Evolutionary conservation across 2,329 filamentous ascomycete genomes (phyloP).

Genomic region (Xylaria polymorpha): DNA sequence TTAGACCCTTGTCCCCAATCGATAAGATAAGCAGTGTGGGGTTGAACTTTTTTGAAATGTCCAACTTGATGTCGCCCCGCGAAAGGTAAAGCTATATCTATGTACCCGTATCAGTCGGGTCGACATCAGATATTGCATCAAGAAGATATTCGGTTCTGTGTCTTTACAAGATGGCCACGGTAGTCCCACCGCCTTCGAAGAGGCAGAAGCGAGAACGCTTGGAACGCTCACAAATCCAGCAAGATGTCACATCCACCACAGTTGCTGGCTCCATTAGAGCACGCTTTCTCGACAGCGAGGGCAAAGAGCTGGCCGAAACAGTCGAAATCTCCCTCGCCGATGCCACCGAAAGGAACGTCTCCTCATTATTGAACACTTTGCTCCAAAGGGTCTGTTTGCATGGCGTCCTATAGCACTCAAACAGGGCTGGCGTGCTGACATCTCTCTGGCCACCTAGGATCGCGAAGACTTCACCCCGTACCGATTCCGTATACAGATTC

Average conservation of each 20-base stretch:
- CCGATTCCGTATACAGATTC: conserved; percentile 70
- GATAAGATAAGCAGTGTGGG: conserved; percentile 46
- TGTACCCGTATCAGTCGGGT: conserved; percentile 6
- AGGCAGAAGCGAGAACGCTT: conserved; percentile 81
- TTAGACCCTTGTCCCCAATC: conserved; percentile 24
- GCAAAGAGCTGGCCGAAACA: conserved; percentile 77
- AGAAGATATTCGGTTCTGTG: not conserved
- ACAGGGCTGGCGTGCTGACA: conserved; percentile 21
- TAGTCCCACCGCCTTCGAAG: conserved; percentile 87
- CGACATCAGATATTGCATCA: conserved; percentile 2
- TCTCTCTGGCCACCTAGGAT: conserved; percentile 50
- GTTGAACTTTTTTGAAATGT: conserved; percentile 40
- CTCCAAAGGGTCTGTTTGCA: conserved; percentile 72
- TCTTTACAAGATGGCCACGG: conserved; percentile 75
- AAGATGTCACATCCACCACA: conserved; percentile 76
- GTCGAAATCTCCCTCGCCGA: conserved; percentile 82
- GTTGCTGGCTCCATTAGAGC: conserved; percentile 82
- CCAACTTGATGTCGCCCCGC: conserved; percentile 36
- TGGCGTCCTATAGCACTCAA: not conserved
- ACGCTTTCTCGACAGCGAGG: conserved; percentile 85
- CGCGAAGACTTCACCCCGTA: conserved; percentile 71
- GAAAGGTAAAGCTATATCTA: conserved; percentile 22
- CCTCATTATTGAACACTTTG: conserved; percentile 85
- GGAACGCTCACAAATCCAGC: conserved; percentile 77
- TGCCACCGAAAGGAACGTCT: conserved; percentile 88